Percentiles rank a stretch among this genome's conserved stretches.
These are phyloP conservation scores for Pseudogymnoascus sp. DNA, from an alignment of 2,329 filamentous ascomycete genomes.

Conservation along the genomic window DNA sequence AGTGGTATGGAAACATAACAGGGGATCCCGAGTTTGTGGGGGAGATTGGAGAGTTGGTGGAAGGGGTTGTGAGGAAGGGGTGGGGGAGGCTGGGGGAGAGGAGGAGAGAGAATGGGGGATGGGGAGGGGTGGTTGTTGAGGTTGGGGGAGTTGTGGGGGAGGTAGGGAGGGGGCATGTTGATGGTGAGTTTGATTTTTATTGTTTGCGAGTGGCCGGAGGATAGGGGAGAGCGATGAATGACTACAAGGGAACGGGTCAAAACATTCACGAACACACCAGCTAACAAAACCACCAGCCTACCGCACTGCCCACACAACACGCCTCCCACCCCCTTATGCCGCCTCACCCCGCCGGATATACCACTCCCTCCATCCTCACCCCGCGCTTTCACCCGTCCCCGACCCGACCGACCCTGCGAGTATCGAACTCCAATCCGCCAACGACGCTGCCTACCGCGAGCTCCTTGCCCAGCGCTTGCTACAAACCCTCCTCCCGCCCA, in stretches of 20 bases:
- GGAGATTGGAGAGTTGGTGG: conserved; percentile 71
- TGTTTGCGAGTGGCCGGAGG: neutral
- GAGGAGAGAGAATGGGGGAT: conserved; percentile 74
- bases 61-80: conserved; percentile 66
- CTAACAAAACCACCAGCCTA: conserved; percentile 47
- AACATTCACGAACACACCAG: neutral
- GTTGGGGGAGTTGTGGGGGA: conserved; percentile 76
- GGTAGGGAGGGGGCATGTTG: conserved; percentile 69
- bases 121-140: conserved; percentile 75
- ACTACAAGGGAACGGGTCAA: neutral
- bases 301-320: conserved; percentile 54
- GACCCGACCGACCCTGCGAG: conserved; percentile 35
- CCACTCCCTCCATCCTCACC: conserved; percentile 74
- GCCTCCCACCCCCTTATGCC: conserved; percentile 49
- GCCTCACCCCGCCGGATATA: conserved; percentile 62
- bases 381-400: conserved; percentile 71
- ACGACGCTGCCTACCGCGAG: conserved; percentile 78
- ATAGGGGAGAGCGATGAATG: neutral
- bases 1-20: conserved; percentile 90
- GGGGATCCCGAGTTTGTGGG: conserved; percentile 80
- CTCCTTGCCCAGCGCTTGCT: conserved; percentile 76
- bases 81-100: conserved; percentile 72
- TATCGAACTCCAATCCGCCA: conserved; percentile 55
- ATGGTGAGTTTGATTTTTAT: conserved; percentile 45
- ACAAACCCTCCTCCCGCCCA: conserved; percentile 77